These are phyloP conservation scores for Brasenia schreberi DNA, from an alignment of 164 flowering plant genomes.

Conservation along the genomic window DNA sequence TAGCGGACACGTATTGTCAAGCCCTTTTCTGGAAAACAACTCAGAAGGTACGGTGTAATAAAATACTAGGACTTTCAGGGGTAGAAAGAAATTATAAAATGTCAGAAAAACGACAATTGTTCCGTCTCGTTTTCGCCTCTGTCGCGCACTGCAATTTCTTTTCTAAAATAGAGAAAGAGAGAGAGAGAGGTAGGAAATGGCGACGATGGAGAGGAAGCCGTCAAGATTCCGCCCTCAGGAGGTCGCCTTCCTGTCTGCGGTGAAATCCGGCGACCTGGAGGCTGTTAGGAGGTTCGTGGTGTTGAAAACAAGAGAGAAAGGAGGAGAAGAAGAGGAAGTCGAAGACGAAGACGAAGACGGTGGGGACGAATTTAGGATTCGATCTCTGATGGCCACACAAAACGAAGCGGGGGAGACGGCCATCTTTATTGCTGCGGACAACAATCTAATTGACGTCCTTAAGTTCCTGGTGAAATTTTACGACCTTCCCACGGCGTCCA, in stretches of 20 bases:
- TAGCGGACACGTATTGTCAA: no score
- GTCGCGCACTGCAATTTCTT: no score
- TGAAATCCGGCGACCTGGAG: slow-evolving; percentile 53
- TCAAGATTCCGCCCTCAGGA: not conserved
- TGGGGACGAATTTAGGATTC: slow-evolving; percentile 14
- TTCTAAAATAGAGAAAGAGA: not conserved
- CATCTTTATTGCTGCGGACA: slow-evolving; percentile 63
- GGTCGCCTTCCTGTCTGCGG: slow-evolving; percentile 43
- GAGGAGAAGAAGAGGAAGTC: not conserved
- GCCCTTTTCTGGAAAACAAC: no score
- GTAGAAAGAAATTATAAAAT: no score
- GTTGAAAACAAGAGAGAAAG: not conserved
- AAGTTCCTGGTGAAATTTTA: slow-evolving; percentile 45
- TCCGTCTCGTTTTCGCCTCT: no score
- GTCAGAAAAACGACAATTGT: no score
- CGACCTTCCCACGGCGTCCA: slow-evolving; percentile 32
- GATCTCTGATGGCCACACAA: slow-evolving; percentile 29
- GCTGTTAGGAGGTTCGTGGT: slow-evolving; percentile 20
- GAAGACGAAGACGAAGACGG: not conserved
- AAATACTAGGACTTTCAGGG: no score
- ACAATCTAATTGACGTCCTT: slow-evolving; percentile 40
- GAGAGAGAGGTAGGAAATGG: not conserved
- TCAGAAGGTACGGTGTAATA: no score
- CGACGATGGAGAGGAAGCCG: not conserved
- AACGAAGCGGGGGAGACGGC: slow-evolving; percentile 65